A percentile compares a stretch with the other conserved stretches of the same genome.
Evolutionary conservation across 1,284 basidiomycete species (phyloP).

Genomic region (Naganishia albida): DNA sequence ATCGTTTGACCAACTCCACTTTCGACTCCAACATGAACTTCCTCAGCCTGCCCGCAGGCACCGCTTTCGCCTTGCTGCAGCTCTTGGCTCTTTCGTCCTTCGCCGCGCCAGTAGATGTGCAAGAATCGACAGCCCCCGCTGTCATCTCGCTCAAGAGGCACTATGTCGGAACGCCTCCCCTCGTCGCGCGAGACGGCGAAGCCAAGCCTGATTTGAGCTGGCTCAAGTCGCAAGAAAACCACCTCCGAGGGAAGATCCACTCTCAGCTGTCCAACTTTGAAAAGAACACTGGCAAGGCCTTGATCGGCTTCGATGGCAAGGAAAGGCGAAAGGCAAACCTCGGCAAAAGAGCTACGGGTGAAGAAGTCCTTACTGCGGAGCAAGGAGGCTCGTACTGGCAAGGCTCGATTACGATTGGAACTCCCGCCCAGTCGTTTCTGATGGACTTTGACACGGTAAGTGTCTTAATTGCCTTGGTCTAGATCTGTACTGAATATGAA

Average conservation of each 20-base stretch:
- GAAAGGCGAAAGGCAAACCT: constrained; percentile 23
- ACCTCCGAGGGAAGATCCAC: constrained; percentile 24
- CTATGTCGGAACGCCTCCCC: constrained; percentile 20
- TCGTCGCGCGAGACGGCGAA: constrained; percentile 18
- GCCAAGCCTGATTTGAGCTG: constrained; percentile 24
- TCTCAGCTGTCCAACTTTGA: constrained; percentile 24
- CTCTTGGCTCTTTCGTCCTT: constrained; percentile 27
- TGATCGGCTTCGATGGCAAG: constrained; percentile 26
- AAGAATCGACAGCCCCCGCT: background rate
- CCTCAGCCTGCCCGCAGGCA: constrained; percentile 20
- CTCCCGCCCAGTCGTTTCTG: constrained; percentile 43
- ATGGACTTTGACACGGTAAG: constrained; percentile 58
- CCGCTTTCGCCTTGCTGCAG: constrained; percentile 42
- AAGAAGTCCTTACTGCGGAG: constrained; percentile 23
- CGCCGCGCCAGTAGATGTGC: constrained; percentile 22
- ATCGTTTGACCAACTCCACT: background rate
- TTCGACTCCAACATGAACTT: constrained; percentile 17
- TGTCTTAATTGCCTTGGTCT: constrained; percentile 9
- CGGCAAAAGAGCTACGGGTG: constrained; percentile 21
- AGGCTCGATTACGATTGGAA: constrained; percentile 42
- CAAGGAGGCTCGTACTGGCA: constrained; percentile 35
- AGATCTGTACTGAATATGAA: constrained; percentile 31
- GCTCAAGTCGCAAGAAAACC: constrained; percentile 30
- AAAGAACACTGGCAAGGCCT: constrained; percentile 24
- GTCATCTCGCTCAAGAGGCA: constrained; percentile 24